Evolutionary conservation across 352 stramenopile genomes (phyloP).

Genomic region (Globisporangium emineosum): DNA sequence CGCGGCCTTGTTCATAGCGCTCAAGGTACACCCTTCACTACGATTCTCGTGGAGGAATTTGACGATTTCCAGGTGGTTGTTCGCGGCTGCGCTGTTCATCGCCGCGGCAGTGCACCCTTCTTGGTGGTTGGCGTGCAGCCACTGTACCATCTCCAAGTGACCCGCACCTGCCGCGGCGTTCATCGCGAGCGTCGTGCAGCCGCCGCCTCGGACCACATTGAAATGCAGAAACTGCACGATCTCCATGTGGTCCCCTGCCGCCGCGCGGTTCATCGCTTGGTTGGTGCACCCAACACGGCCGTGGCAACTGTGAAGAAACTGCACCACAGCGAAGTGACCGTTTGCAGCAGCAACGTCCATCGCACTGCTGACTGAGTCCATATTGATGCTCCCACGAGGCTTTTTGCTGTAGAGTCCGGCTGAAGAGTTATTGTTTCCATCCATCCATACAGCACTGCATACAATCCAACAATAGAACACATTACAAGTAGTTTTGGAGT

Average conservation of each 20-base stretch:
- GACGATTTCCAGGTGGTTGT: constrained; percentile 2
- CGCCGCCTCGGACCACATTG: constrained; percentile 22
- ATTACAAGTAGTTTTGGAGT: no score
- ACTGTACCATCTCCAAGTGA: constrained; percentile 7
- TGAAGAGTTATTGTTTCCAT: no score
- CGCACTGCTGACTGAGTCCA: constrained; percentile 20
- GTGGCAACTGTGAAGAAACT: background rate
- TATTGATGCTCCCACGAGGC: no score
- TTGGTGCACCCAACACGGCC: constrained; percentile 1
- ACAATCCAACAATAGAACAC: no score
- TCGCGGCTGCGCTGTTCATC: constrained; percentile 12
- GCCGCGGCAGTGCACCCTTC: constrained; percentile 9
- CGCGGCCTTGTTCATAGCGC: constrained; percentile 5
- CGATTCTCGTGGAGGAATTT: constrained; percentile 4
- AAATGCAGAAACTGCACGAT: constrained; percentile 35
- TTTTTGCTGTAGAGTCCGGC: no score
- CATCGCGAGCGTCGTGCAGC: constrained; percentile 21
- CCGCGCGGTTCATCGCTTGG: constrained; percentile 28
- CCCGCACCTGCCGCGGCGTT: constrained; percentile 3
- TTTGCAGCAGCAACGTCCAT: constrained; percentile 23
- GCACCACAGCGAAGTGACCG: constrained; percentile 12
- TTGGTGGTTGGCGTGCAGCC: background rate
- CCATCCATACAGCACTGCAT: no score
- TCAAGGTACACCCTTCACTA: background rate
- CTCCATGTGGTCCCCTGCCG: constrained; percentile 32